These are phyloP conservation scores for Turritis glabra DNA, from an alignment of 345 rosid genomes.

Conservation along the genomic window DNA sequence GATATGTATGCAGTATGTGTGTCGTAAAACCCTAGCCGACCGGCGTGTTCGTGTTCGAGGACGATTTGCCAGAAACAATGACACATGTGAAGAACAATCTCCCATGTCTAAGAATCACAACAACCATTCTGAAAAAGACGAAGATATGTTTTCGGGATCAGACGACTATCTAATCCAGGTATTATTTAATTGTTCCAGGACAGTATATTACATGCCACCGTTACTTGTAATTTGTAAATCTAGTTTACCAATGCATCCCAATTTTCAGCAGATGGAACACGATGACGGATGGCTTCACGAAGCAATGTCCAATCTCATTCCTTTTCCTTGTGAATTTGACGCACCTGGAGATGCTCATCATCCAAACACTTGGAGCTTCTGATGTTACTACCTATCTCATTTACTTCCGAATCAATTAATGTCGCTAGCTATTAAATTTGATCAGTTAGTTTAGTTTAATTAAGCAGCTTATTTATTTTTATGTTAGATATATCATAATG, in stretches of 20 bases:
- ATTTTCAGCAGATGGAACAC: constrained; percentile 51
- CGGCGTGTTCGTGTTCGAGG: constrained; percentile 88
- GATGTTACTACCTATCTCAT: constrained; percentile 7
- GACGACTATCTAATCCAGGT: constrained; percentile 48
- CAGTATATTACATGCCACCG: not conserved
- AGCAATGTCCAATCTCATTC: constrained; percentile 69
- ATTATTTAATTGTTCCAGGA: not conserved
- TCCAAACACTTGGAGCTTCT: constrained; percentile 37
- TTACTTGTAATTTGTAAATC: not conserved
- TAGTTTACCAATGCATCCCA: not conserved
- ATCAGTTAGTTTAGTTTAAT: constrained; percentile 31
- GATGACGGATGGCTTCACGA: constrained; percentile 82
- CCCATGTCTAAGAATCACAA: constrained; percentile 42
- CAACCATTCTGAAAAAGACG: constrained; percentile 42
- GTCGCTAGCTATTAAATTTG: constrained; percentile 18
- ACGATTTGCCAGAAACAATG: constrained; percentile 81
- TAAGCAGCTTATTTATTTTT: constrained; percentile 13
- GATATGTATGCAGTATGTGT: constrained; percentile 60
- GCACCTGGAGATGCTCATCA: constrained; percentile 33
- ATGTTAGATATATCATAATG: constrained; percentile 22
- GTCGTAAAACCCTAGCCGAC: constrained; percentile 93
- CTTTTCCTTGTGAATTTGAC: constrained; percentile 50
- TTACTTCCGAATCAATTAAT: constrained; percentile 12
- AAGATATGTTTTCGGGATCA: constrained; percentile 42
- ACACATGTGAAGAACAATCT: constrained; percentile 56